These are phyloP conservation scores for Cladosporium oxysporum DNA, from an alignment of 2,329 filamentous ascomycete species.

Conservation along the genomic window DNA sequence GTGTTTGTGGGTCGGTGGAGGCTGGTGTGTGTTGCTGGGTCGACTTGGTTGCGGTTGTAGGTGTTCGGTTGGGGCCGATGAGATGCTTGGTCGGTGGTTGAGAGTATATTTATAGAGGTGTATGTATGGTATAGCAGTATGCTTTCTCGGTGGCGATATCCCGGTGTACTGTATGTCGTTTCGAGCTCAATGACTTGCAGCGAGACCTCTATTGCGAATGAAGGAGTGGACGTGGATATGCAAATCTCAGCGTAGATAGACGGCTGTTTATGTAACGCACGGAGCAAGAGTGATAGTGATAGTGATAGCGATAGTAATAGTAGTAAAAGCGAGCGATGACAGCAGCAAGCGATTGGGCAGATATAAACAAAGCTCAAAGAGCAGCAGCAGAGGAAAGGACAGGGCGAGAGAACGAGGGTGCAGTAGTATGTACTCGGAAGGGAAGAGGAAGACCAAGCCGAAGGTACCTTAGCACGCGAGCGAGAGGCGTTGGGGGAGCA, in stretches of 20 bases:
- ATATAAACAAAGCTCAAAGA: background rate
- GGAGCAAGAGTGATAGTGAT: background rate
- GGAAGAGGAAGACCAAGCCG: background rate
- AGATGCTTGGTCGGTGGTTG: background rate
- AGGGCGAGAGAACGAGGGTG: background rate
- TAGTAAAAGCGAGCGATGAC: background rate
- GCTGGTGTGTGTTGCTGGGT: background rate
- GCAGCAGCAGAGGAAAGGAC: background rate
- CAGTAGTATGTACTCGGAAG: slow-evolving; percentile 1
- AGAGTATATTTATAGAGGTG: background rate
- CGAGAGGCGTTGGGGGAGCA: slow-evolving; percentile 12
- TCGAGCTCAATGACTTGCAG: background rate
- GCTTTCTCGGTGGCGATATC: background rate
- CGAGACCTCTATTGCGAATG: background rate
- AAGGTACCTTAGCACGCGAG: slow-evolving; percentile 1
- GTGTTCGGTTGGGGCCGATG: background rate
- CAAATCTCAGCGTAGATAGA: slow-evolving; percentile 3
- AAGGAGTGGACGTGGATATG: background rate
- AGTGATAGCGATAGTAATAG: background rate
- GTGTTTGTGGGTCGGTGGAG: background rate
- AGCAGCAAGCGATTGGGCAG: slow-evolving; percentile 5
- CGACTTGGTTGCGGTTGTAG: background rate
- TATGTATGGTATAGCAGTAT: background rate
- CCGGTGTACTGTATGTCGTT: background rate
- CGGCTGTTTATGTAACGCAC: background rate